phyloP scores from a whole-genome alignment of 352 stramenopile genomes.

The Phytophthora idaei region DNA sequence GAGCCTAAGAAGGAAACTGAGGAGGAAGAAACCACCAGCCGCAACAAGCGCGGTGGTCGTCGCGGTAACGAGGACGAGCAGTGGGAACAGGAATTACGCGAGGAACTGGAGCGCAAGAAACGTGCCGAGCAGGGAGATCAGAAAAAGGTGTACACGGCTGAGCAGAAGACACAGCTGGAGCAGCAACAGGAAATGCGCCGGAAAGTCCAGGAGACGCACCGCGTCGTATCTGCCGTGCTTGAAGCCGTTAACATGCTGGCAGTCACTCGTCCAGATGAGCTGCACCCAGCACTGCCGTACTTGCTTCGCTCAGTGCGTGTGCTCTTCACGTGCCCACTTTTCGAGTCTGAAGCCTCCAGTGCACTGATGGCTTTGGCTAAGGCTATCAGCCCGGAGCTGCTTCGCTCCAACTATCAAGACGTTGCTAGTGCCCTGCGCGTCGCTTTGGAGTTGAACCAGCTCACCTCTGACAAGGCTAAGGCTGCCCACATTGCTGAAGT shows the following conservation, averaged over 20 bases:
- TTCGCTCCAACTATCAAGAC: slow-evolving; percentile 72
- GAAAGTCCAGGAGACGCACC: slow-evolving; percentile 51
- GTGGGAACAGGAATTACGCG: slow-evolving; percentile 85
- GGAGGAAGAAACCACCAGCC: slow-evolving; percentile 27
- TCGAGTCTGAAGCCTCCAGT: slow-evolving; percentile 44
- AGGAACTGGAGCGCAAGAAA: slow-evolving; percentile 83
- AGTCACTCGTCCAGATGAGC: slow-evolving; percentile 56
- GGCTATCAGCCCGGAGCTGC: slow-evolving; percentile 62
- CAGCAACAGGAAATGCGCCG: slow-evolving; percentile 66
- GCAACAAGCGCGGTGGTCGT: slow-evolving; percentile 47
- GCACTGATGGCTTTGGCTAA: slow-evolving; percentile 57
- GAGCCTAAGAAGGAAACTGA: slow-evolving; percentile 58
- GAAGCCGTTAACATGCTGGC: slow-evolving; percentile 73
- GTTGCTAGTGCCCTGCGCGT: slow-evolving; percentile 66
- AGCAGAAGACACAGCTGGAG: slow-evolving; percentile 62
- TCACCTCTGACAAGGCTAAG: slow-evolving; percentile 51
- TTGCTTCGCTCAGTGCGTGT: slow-evolving; percentile 54
- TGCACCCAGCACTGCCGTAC: slow-evolving; percentile 76
- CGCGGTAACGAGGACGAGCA: slow-evolving; percentile 82
- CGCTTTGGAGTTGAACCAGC: slow-evolving; percentile 47
- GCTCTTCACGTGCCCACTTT: slow-evolving; percentile 69
- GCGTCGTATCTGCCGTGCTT: slow-evolving; percentile 53
- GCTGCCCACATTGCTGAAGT: slow-evolving; percentile 41
- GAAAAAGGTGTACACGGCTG: slow-evolving; percentile 51
- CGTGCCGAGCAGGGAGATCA: slow-evolving; percentile 43